Conservation (phyloP, 116 monocot genomes). For the Trichopus zeylanicus region DNA sequence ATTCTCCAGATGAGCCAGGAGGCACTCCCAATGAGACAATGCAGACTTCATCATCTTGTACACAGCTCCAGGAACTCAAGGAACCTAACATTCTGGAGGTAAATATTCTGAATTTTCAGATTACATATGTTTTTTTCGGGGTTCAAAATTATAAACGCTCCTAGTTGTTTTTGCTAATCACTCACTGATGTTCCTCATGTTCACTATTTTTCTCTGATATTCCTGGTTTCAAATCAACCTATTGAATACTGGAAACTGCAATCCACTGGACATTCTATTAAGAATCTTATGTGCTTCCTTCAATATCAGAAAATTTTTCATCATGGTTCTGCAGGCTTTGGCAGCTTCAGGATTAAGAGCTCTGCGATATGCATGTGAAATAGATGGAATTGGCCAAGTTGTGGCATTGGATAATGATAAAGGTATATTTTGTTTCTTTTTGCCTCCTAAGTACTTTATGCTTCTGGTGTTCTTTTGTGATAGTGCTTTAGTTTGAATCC, state of each 20-base stretch:
- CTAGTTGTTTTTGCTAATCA: too few relatives aligned
- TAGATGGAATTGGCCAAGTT: slow-evolving; percentile 65
- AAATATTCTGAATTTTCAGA: background rate
- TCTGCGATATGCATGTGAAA: slow-evolving; percentile 77
- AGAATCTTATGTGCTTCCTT: background rate
- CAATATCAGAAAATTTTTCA: too few relatives aligned
- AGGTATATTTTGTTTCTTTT: slow-evolving; percentile 24
- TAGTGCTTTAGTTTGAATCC: background rate
- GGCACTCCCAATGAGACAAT: slow-evolving; percentile 9
- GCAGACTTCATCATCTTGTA: slow-evolving; percentile 16
- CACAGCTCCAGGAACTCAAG: slow-evolving; percentile 30
- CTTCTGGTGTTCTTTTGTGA: background rate
- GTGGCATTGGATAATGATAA: slow-evolving; percentile 80
- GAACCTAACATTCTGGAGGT: slow-evolving; percentile 75
- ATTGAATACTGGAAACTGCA: background rate
- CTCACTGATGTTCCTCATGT: background rate
- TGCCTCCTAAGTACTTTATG: background rate
- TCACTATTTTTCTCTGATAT: background rate
- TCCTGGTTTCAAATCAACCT: background rate
- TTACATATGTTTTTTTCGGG: background rate
- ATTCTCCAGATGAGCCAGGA: slow-evolving; percentile 12
- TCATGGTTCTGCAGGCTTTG: slow-evolving; percentile 46
- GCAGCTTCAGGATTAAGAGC: slow-evolving; percentile 94
- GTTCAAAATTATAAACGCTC: background rate
- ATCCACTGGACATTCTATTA: background rate